Base-by-base conservation (phyloP, 352 stramenopile species). In the Saprolegnia parasitica region DNA sequence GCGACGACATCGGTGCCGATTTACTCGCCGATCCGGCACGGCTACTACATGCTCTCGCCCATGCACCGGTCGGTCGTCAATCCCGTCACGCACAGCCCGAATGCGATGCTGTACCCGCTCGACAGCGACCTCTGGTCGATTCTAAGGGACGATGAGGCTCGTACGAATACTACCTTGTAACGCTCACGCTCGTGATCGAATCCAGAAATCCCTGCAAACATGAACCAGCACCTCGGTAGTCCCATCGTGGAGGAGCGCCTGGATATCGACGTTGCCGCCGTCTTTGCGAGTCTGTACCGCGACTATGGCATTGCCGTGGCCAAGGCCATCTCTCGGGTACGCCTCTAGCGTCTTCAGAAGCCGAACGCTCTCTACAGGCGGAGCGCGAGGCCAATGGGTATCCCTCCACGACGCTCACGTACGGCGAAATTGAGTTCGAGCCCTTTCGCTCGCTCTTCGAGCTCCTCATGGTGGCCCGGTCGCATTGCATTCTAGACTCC, bases 361-460 rank as follows among this genome's bases (percentile, higher is more conserved):
- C n/a, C 23, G 9, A 26, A 5, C 10, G 21, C n/a, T 10, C 8
- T 42, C 52, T 10, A 10, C 49, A 74, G 10, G 47, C 75, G 23
- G 79, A 86, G 61, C 80, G 80, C 26, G 73, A 78, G 16, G 78
- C 86, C 35, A 83, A 86, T 23, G 76, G 81, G 26, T 86, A 81
- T 61, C 79, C 81, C 15, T 84, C 84, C 23, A 79, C 91, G 39
- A 87, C 82, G 42, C 76, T 97, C 16, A 84, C 93, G 68, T 97
- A 97, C 67, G 89, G 90, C 10, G 89, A 97, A 75, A 91, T 97
- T 68, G 83, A 81, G 6, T 96, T 96, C 71, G 74, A 76, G 29
- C 78, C 87, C 6, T 94, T 97, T 73, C 78, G 80, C 62, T 65
- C 60, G n/a, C 79, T 91, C 37, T 47, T 91, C n/a, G 78, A 87